Evolutionary conservation across 2,329 filamentous ascomycete genomes (phyloP).

Genomic region (Didymella segeticola): DNA sequence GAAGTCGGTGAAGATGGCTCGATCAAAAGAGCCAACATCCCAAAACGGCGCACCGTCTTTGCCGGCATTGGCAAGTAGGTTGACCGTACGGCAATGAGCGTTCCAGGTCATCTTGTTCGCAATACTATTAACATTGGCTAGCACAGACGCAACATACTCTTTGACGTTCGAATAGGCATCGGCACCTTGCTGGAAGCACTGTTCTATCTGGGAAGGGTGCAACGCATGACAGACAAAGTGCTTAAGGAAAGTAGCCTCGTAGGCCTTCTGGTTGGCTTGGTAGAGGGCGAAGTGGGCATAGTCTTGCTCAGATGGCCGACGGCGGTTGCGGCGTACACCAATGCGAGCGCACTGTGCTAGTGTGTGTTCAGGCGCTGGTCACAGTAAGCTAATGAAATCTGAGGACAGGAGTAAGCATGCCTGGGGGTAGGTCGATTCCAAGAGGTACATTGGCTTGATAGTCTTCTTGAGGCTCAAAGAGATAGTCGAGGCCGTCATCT

Average conservation of each 20-base stretch:
- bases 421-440: slow-evolving; percentile 7
- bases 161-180: too few relatives aligned
- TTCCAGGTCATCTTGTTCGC: slow-evolving; percentile 35
- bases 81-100: slow-evolving; percentile 26
- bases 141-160: slow-evolving; percentile 25
- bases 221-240: slow-evolving; percentile 31
- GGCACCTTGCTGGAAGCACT: slow-evolving; percentile 10
- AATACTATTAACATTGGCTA: slow-evolving; percentile 24
- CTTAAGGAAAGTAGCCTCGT: slow-evolving; percentile 33
- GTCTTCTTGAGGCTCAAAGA: not conserved
- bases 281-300: slow-evolving; percentile 31
- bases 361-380: not conserved
- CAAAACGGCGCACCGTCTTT: slow-evolving; percentile 27
- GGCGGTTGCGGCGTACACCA: slow-evolving; percentile 18
- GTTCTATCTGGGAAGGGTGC: slow-evolving; percentile 21
- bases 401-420: slow-evolving; percentile 1
- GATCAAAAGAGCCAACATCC: slow-evolving; percentile 22
- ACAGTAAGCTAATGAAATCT: not conserved
- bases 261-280: slow-evolving; percentile 35
- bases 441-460: slow-evolving; percentile 2
- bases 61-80: slow-evolving; percentile 28
- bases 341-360: slow-evolving; percentile 12
- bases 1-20: slow-evolving; percentile 22
- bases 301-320: slow-evolving; percentile 25
- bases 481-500: not conserved